Conservation (phyloP, 805 yeast species). For the Schwanniomyces sp. region DNA sequence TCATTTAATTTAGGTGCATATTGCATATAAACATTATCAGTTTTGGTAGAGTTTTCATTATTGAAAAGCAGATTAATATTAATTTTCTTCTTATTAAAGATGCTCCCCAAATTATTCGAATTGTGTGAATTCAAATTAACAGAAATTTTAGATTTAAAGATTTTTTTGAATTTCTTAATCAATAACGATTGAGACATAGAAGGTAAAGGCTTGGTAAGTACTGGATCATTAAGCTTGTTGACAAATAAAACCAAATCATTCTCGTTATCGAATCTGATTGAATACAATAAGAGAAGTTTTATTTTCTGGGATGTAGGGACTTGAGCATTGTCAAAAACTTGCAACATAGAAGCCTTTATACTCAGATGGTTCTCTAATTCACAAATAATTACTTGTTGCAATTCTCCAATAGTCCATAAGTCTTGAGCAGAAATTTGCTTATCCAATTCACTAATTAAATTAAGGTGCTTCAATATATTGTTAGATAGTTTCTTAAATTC, state of each 20-base stretch:
- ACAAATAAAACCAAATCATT: conserved; percentile 24
- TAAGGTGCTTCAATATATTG: conserved; percentile 89
- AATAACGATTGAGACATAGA: conserved; percentile 32
- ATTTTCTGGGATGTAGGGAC: conserved; percentile 59
- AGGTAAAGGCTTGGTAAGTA: conserved; percentile 28
- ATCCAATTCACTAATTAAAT: conserved; percentile 84
- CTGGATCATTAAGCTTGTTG: conserved; percentile 27
- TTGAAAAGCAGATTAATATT: conserved; percentile 33
- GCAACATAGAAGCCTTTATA: conserved; percentile 54
- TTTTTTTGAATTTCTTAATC: conserved; percentile 26
- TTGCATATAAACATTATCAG: conserved; percentile 85
- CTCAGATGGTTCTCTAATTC: conserved; percentile 33
- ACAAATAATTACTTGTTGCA: conserved; percentile 83
- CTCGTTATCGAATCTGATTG: conserved; percentile 49
- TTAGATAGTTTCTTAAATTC: conserved; percentile 87
- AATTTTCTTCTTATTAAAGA: conserved; percentile 33
- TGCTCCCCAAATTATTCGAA: conserved; percentile 22
- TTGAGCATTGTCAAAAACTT: conserved; percentile 45
- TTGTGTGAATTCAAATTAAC: conserved; percentile 6
- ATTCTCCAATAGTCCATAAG: conserved; percentile 83
- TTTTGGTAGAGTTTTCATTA: conserved; percentile 23
- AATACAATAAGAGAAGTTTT: conserved; percentile 71
- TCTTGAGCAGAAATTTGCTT: conserved; percentile 61
- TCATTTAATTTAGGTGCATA: conserved; percentile 73
- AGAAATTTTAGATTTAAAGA: conserved; percentile 16